Percentiles rank a stretch among this genome's conserved stretches.
Conservation (phyloP, 148 eudicot species). For the Suaeda aralocaspica region DNA sequence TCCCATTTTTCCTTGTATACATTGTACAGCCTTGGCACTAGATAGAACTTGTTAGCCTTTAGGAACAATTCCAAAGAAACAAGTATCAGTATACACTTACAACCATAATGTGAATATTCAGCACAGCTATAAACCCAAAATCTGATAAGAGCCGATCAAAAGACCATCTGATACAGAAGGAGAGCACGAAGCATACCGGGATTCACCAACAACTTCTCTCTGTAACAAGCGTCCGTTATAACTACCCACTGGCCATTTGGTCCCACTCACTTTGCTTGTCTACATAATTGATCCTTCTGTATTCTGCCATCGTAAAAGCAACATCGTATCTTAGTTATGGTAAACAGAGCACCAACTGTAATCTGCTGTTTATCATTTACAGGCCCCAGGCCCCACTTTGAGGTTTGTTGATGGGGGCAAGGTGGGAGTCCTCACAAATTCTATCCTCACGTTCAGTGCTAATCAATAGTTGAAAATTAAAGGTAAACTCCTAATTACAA, state of each 20-base stretch:
- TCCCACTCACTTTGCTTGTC: constrained; percentile 99
- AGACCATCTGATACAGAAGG: constrained; percentile 3
- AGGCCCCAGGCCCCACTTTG: no score
- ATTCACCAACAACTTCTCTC: constrained; percentile 99
- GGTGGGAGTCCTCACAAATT: no score
- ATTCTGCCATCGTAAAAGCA: constrained; percentile 88
- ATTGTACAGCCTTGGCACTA: constrained; percentile 95
- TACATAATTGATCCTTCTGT: constrained; percentile 90
- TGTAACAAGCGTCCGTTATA: constrained; percentile 83
- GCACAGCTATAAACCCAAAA: not conserved
- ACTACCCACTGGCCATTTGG: constrained; percentile 93
- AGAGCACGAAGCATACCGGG: constrained; percentile 43
- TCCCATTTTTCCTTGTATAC: constrained; percentile 98
- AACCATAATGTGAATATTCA: not conserved
- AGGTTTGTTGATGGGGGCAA: no score
- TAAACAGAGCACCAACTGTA: no score
- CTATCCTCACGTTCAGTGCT: no score
- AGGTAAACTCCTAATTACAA: no score
- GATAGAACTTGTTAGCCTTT: constrained; percentile 16
- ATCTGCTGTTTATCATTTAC: no score
- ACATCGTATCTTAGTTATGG: constrained; percentile 3
- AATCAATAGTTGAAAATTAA: not conserved
- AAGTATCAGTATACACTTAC: not conserved
- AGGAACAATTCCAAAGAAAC: not conserved
- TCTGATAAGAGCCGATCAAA: not conserved